Base-by-base conservation (phyloP, 352 stramenopile genomes). In the Pythium angustatum region DNA sequence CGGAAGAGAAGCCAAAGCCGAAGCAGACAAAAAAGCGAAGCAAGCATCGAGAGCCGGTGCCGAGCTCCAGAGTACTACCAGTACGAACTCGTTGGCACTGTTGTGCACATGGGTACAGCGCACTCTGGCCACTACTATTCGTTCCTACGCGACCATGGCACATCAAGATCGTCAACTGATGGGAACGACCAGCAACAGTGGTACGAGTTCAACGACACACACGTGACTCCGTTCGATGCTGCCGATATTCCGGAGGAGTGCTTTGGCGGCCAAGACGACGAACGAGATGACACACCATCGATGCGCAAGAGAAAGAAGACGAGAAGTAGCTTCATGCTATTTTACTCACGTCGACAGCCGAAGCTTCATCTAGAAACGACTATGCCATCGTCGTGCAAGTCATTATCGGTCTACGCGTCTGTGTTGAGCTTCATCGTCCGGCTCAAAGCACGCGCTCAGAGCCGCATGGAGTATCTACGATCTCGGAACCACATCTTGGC, bases 121-220 rank as follows among this genome's bases (percentile, higher is more conserved):
- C 76, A 97, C 57, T 94, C 83, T 2, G 90, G 90, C 5, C 90
- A 97, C 51, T 97, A 97, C 50, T 97, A 96, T 56, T 95, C 85
- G 0, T 97, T 95, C 57, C 65, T 96, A 30, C 77, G 81, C 43
- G 87, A 94, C 41, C 79, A 90, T 22, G 71, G 87, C 36, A 49
- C 51, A 17, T 47, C 50, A 14, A 64, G 66, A 15, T n/a, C 17
- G 1, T 21, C 45, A 7, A 11, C 3, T 9, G 60, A 72, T 34
- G 53, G 15, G 40, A 47, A 48, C 15, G 40, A 24, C 31, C 61
- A 66, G 41, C 58, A 56, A 31, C 58, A 55, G 22, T 96, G 87
- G 87, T 95, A 89, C 49, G 87, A 96, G 50, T 96, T 95, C 65
- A 96, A 96, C 41, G 87, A 96, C 63, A 96, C 84, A 1, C 24